A percentile compares a stretch with the other conserved stretches of the same genome.
These are phyloP conservation scores for Dictyostelium firmibasis DNA, from an alignment of 78 protist species.

Conservation along the genomic window DNA sequence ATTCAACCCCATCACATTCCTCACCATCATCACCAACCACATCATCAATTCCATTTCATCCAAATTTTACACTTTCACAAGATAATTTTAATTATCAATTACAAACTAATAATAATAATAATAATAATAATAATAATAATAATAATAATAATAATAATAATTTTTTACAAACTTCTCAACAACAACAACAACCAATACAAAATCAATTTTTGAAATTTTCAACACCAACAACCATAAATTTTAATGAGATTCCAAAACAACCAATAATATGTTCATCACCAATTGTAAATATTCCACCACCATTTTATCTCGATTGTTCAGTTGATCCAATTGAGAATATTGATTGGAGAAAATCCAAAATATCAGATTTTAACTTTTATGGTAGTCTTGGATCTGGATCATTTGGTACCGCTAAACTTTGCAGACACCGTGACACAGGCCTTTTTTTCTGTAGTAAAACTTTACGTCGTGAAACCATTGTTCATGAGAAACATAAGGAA, in stretches of 20 bases:
- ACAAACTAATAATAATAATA: neutral
- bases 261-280: conserved; percentile 1
- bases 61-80: neutral
- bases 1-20: neutral
- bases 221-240: neutral
- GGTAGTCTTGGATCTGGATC: conserved; percentile 40
- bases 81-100: neutral
- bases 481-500: conserved; percentile 49
- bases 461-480: conserved; percentile 10
- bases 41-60: conserved; percentile 4
- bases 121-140: neutral
- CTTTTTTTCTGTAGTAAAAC: conserved; percentile 43
- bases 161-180: neutral
- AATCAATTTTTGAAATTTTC: neutral
- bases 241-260: neutral
- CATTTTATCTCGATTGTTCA: conserved; percentile 4
- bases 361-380: conserved; percentile 5
- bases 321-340: neutral
- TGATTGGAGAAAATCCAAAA: conserved; percentile 10
- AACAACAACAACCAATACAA: neutral
- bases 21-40: conserved; percentile 12
- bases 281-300: neutral
- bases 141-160: neutral
- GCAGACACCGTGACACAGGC: conserved; percentile 50
- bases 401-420: conserved; percentile 55